Conservation (phyloP, 768 basidiomycete genomes). For the Termitomyces sp. region DNA sequence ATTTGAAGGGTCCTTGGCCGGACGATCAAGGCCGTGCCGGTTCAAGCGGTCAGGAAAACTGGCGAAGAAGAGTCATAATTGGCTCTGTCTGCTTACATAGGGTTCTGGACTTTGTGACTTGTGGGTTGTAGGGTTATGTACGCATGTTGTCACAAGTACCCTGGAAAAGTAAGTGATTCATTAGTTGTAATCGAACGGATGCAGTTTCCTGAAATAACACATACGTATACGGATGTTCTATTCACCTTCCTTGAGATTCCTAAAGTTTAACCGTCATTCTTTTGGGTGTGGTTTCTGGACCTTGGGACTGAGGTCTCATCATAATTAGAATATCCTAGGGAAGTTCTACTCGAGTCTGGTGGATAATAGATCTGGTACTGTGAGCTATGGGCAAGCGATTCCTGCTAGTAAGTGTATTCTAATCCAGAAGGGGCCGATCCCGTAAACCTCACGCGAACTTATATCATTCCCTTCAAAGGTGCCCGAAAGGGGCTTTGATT, state of each 20-base stretch:
- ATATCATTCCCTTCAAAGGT: neutral
- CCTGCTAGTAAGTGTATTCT: neutral
- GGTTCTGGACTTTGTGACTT: neutral
- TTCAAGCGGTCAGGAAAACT: neutral
- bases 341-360: neutral
- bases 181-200: neutral
- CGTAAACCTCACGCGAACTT: neutral
- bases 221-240: no score
- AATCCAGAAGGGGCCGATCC: neutral
- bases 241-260: neutral
- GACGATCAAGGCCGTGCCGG: neutral
- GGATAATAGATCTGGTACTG: neutral
- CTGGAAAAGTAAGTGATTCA: neutral
- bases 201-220: neutral
- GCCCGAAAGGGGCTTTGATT: neutral
- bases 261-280: neutral
- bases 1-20: neutral
- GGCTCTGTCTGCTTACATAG: neutral
- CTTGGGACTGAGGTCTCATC: neutral
- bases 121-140: no score
- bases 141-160: neutral
- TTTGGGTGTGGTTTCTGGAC: neutral
- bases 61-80: neutral
- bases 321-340: neutral
- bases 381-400: neutral